These are phyloP conservation scores for Cordia subcordata DNA, from an alignment of 257 asterid species.

Conservation along the genomic window DNA sequence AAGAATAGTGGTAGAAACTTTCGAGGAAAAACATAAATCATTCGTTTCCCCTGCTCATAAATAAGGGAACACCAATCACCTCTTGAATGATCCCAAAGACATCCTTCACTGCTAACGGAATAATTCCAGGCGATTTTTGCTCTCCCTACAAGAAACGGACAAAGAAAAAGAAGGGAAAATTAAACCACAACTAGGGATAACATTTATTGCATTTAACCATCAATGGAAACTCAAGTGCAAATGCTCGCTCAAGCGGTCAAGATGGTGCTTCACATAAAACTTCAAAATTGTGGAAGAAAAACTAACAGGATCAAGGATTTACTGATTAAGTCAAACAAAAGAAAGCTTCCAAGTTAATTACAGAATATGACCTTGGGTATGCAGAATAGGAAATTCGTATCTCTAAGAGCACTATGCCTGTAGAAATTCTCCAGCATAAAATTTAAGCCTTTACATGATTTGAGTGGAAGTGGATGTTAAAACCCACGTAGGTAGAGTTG, in stretches of 20 bases:
- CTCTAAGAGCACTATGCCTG: too few species aligned
- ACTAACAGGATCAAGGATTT: not conserved
- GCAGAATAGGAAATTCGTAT: too few species aligned
- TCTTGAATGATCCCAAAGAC: slow-evolving; percentile 88
- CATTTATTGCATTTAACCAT: not conserved
- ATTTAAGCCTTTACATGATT: not conserved
- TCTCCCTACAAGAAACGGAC: slow-evolving; percentile 56
- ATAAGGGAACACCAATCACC: slow-evolving; percentile 34
- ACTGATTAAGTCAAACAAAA: not conserved
- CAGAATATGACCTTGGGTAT: too few species aligned
- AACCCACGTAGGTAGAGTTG: not conserved
- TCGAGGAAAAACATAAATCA: not conserved
- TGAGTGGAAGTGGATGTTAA: not conserved
- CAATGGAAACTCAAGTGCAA: not conserved
- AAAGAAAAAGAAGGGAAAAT: not conserved
- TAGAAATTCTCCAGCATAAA: too few species aligned
- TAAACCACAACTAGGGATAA: not conserved
- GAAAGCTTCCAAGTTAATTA: too few species aligned
- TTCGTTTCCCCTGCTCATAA: not conserved
- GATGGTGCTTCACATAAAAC: not conserved
- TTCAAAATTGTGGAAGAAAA: not conserved
- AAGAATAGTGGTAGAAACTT: not conserved
- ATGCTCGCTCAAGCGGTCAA: not conserved
- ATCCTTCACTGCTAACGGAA: slow-evolving; percentile 77
- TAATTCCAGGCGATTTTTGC: slow-evolving; percentile 87